These are phyloP conservation scores for Colletotrichum cordylinicola DNA, from an alignment of 2,329 filamentous ascomycete genomes.

Conservation along the genomic window DNA sequence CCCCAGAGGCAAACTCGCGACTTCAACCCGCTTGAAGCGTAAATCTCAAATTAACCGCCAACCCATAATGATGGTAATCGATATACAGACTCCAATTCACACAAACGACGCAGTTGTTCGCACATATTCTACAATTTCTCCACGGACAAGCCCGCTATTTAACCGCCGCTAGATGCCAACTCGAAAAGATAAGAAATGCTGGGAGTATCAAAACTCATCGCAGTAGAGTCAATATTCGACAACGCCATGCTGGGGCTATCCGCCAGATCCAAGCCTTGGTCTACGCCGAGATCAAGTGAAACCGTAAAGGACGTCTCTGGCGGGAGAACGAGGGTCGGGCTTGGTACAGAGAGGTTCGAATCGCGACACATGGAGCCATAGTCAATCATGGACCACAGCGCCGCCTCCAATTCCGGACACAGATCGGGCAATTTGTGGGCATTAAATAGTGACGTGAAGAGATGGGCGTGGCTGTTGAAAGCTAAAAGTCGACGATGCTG, in stretches of 20 bases:
- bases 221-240: not conserved
- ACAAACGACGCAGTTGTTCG: not conserved
- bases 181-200: not conserved
- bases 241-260: not conserved
- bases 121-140: not conserved
- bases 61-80: not conserved
- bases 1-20: rapidly evolving
- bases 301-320: not conserved
- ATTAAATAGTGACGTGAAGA: not conserved
- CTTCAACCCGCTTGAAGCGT: not conserved
- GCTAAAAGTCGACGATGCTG: not conserved
- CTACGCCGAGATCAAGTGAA: not conserved
- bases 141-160: rapidly evolving
- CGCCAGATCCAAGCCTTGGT: rapidly evolving
- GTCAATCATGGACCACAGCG: not conserved
- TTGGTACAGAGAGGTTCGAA: not conserved
- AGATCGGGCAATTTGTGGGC: not conserved
- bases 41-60: rapidly evolving
- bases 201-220: not conserved
- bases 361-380: not conserved
- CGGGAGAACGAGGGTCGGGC: not conserved
- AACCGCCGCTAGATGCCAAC: not conserved
- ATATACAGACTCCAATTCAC: not conserved
- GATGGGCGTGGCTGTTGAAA: not conserved
- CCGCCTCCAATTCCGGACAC: not conserved